These are phyloP conservation scores for Anisodus tanguticus DNA, from an alignment of 257 asterid genomes.

Conservation along the genomic window DNA sequence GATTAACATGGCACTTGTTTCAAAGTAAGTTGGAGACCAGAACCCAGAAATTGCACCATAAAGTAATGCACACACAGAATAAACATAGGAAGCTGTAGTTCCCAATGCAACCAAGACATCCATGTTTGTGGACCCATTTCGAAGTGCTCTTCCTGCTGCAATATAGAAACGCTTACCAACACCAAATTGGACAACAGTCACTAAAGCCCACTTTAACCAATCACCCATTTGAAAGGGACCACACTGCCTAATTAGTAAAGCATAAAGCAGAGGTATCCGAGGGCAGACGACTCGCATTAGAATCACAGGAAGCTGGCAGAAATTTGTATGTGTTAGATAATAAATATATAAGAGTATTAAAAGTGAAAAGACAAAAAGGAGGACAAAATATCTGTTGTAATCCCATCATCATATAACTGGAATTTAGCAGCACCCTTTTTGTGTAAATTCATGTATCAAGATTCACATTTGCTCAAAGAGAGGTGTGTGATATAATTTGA, in stretches of 20 bases:
- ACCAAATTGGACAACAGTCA: conserved; percentile 81
- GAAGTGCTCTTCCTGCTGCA: conserved; percentile 95
- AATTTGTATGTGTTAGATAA: conserved; percentile 35
- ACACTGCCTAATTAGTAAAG: conserved; percentile 79
- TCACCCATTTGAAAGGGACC: conserved; percentile 99
- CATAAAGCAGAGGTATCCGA: conserved; percentile 79
- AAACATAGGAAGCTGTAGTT: conserved; percentile 92
- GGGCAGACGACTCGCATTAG: conserved; percentile 94
- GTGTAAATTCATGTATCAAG: not conserved
- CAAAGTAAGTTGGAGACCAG: conserved; percentile 93
- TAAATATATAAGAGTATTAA: not conserved
- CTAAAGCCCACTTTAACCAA: conserved; percentile 95
- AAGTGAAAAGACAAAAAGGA: conserved; percentile 16
- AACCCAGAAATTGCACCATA: conserved; percentile 94
- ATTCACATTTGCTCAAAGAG: not conserved
- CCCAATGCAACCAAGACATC: conserved; percentile 97
- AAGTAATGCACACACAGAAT: conserved; percentile 83
- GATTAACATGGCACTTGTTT: conserved; percentile 97
- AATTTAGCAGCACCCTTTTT: conserved; percentile 3
- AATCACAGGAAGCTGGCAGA: conserved; percentile 81
- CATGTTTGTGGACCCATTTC: conserved; percentile 96
- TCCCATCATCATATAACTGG: conserved; percentile 5
- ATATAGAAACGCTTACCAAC: conserved; percentile 93
- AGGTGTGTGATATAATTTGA: not conserved
- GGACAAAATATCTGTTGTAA: conserved; percentile 27